These are phyloP conservation scores for Globisporangium middletonii DNA, from an alignment of 352 stramenopile species.

Conservation along the genomic window DNA sequence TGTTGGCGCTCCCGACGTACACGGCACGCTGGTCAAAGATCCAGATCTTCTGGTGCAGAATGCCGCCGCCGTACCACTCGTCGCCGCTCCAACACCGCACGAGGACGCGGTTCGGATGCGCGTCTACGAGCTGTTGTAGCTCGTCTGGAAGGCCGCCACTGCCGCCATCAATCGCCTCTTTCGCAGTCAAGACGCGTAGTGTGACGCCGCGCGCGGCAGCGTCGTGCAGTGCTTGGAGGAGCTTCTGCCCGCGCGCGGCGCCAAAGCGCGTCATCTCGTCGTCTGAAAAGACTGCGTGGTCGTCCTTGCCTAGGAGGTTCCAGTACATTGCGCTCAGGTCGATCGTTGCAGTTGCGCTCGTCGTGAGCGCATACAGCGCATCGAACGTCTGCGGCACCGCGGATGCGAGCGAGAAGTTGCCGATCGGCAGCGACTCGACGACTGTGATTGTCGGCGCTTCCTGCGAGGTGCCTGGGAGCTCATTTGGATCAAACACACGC, in stretches of 20 bases:
- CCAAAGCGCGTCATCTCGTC: conserved; percentile 56
- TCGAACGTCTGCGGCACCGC: conserved; percentile 38
- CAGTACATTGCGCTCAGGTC: conserved; percentile 85
- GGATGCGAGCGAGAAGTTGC: conserved; percentile 43
- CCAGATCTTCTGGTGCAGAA: conserved; percentile 84
- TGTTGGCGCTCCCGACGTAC: conserved; percentile 80
- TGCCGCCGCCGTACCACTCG: conserved; percentile 72
- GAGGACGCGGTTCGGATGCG: conserved; percentile 25
- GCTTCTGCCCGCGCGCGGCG: conserved; percentile 37
- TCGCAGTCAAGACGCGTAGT: conserved; percentile 49
- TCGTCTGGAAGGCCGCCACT: conserved; percentile 34
- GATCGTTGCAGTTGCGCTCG: conserved; percentile 36
- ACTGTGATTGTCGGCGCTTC: conserved; percentile 26
- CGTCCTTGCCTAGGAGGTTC: conserved; percentile 57
- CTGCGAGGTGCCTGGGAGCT: background rate
- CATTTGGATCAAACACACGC: conserved; percentile 7
- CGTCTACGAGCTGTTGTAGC: conserved; percentile 36
- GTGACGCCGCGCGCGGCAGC: conserved; percentile 44
- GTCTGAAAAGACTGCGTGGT: conserved; percentile 44
- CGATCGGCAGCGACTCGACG: conserved; percentile 65
- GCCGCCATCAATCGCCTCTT: conserved; percentile 12
- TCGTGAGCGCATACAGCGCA: conserved; percentile 34
- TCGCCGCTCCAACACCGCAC: conserved; percentile 55
- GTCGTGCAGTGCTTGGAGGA: conserved; percentile 47
- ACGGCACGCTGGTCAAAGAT: conserved; percentile 56